phyloP scores from a whole-genome alignment of 805 yeast species.

The Metschnikowia gruessii region DNA sequence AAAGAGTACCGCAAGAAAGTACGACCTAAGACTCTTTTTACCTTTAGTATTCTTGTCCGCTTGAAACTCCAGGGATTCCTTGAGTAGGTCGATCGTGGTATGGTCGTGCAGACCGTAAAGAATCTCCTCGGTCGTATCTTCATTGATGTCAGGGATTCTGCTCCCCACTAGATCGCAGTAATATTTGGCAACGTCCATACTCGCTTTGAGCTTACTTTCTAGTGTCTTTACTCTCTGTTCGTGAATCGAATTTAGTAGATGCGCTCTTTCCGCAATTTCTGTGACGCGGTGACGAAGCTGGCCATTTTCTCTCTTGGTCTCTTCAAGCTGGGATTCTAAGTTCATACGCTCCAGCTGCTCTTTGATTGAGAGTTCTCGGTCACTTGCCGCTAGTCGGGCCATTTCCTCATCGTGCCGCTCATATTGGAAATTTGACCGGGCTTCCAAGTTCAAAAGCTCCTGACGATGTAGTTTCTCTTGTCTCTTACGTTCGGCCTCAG shows the following conservation, averaged over 20 bases:
- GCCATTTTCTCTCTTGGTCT: slow-evolving; percentile 5
- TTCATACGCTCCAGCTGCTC: neutral
- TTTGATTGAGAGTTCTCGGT: neutral
- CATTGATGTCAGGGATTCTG: neutral
- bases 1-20: slow-evolving; percentile 17
- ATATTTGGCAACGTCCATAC: slow-evolving; percentile 9
- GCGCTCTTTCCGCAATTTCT: slow-evolving; percentile 11
- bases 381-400: neutral
- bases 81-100: slow-evolving; percentile 12
- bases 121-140: slow-evolving; percentile 13
- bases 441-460: neutral
- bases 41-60: neutral
- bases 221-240: slow-evolving; percentile 9
- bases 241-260: slow-evolving; percentile 6
- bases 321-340: slow-evolving; percentile 1
- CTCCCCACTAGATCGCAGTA: slow-evolving; percentile 2
- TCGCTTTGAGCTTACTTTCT: slow-evolving; percentile 11
- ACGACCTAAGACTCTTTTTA: slow-evolving; percentile 11
- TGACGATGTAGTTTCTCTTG: slow-evolving; percentile 2
- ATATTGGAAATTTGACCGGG: neutral
- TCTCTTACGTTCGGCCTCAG: neutral
- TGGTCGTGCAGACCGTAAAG: slow-evolving; percentile 8
- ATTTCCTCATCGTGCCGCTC: neutral
- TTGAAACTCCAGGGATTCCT: slow-evolving; percentile 2
- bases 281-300: slow-evolving; percentile 5